Conservation (phyloP, 2,329 filamentous ascomycete genomes). For the Clonostachys byssicola region DNA sequence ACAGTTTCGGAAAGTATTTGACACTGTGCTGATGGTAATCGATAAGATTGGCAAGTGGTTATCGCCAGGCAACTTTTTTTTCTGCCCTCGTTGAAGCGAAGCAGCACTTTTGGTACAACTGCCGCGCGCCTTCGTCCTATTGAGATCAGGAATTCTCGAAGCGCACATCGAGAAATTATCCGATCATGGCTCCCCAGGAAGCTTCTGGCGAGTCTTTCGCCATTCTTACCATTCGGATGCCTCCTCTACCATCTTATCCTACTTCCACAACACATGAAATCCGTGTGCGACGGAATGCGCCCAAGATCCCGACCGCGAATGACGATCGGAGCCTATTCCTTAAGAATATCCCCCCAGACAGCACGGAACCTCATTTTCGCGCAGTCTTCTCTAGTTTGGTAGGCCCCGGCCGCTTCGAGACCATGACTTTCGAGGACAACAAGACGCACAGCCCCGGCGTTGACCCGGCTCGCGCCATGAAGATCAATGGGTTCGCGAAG, state of each 20-base stretch:
- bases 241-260: constrained; percentile 58
- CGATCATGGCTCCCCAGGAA: too few relatives aligned
- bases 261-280: constrained; percentile 70
- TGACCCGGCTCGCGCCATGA: constrained; percentile 43
- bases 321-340: constrained; percentile 81
- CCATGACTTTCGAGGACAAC: constrained; percentile 68
- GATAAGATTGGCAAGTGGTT: too few relatives aligned
- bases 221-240: constrained; percentile 64
- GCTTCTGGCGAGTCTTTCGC: constrained; percentile 51
- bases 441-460: constrained; percentile 32
- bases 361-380: constrained; percentile 73
- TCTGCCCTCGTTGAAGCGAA: neutral
- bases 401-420: constrained; percentile 74
- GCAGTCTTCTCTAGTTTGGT: constrained; percentile 71
- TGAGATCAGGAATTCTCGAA: too few relatives aligned
- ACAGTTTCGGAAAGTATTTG: too few relatives aligned
- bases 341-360: constrained; percentile 85
- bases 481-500: constrained; percentile 26
- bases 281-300: constrained; percentile 80
- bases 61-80: neutral
- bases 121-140: too few relatives aligned
- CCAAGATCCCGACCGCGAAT: constrained; percentile 69
- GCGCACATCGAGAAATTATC: too few relatives aligned
- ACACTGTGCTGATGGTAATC: too few relatives aligned
- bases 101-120: too few relatives aligned